Evolutionary conservation across 306 rosid species (phyloP).

Genomic region (Quercus cerris): DNA sequence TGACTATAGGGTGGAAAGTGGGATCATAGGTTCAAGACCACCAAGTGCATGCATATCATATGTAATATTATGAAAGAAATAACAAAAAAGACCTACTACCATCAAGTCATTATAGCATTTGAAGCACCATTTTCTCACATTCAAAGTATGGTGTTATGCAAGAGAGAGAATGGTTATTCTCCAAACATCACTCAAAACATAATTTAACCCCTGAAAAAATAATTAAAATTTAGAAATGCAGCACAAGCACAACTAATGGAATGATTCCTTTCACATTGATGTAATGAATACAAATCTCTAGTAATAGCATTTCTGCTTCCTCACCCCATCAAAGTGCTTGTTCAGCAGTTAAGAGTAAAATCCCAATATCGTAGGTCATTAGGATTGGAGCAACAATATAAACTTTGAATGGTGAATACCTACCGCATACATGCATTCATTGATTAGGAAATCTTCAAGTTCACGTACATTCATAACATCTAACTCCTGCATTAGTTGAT

Average conservation of each 20-base stretch:
- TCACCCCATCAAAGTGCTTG: not conserved
- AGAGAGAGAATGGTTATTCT: not conserved
- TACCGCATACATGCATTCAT: conserved; percentile 99
- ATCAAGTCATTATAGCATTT: not conserved
- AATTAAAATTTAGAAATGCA: not conserved
- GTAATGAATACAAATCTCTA: not conserved
- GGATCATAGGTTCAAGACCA: not conserved
- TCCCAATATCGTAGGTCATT: conserved; percentile 3
- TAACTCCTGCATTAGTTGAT: conserved; percentile 84
- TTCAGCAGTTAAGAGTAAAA: not conserved
- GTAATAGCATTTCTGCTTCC: not conserved
- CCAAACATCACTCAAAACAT: not conserved
- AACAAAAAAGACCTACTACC: not conserved
- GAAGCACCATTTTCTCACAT: not conserved
- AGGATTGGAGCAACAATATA: conserved; percentile 6
- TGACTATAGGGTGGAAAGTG: no score
- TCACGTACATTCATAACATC: conserved; percentile 83
- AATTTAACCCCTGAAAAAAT: not conserved
- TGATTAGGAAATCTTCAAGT: conserved; percentile 94
- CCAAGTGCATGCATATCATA: not conserved
- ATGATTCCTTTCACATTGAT: not conserved
- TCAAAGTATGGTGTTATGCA: not conserved
- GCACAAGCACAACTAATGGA: not conserved
- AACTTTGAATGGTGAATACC: conserved; percentile 25
- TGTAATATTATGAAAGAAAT: not conserved